These are phyloP conservation scores for Linnemannia zychae DNA, from an alignment of 192 early-diverging fungal genomes.

Conservation along the genomic window DNA sequence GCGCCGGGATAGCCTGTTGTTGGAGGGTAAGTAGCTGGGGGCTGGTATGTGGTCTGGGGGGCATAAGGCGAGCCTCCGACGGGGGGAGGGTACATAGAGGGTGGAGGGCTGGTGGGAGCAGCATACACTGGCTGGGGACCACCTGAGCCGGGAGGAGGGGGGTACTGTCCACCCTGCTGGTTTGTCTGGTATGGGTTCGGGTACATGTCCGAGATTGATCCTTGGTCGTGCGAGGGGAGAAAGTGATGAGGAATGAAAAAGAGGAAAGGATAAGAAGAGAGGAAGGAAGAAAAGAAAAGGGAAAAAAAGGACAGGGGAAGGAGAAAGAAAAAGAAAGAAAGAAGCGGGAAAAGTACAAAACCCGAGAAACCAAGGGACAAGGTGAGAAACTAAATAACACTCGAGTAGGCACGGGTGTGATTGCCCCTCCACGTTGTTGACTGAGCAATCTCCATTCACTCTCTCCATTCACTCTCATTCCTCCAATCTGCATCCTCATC, in stretches of 20 bases:
- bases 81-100: conserved; percentile 14
- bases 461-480: too few species aligned
- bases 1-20: not conserved
- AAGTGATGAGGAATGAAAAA: not conserved
- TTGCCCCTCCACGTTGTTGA: too few species aligned
- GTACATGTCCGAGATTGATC: conserved; percentile 23
- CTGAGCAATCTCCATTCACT: too few species aligned
- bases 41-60: conserved; percentile 16
- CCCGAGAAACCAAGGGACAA: not conserved
- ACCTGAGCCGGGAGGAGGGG: conserved; percentile 5
- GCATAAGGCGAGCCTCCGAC: not conserved
- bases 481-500: too few species aligned
- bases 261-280: not conserved
- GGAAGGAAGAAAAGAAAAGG: not conserved
- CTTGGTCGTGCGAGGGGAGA: not conserved
- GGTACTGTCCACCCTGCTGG: conserved; percentile 6
- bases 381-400: not conserved
- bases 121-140: conserved; percentile 5
- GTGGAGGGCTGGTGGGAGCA: conserved; percentile 11
- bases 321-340: not conserved
- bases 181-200: conserved; percentile 48
- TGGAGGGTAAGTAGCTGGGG: conserved; percentile 7
- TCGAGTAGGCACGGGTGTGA: too few species aligned
- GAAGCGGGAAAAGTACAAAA: not conserved
- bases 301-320: not conserved